Conservation (phyloP, 306 rosid species). For the Quercus mongolica region DNA sequence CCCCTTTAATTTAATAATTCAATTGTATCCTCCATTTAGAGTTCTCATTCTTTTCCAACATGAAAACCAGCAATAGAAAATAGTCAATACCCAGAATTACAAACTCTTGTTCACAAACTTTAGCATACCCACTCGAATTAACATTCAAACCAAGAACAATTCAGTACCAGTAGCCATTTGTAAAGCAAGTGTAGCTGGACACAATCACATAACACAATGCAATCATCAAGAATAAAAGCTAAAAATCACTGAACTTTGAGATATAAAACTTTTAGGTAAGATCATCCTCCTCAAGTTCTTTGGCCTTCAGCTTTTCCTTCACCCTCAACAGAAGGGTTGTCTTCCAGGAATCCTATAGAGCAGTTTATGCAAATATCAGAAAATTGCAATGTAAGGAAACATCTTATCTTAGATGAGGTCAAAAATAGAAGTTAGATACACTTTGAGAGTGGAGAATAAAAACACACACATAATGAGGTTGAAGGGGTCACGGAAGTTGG, state of each 20-base stretch:
- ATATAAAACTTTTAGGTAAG: conserved; percentile 52
- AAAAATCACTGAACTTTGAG: conserved; percentile 10
- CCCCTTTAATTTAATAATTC: background rate
- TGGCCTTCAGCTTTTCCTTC: conserved; percentile 95
- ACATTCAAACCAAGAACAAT: conserved; percentile 35
- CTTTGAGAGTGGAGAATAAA: background rate
- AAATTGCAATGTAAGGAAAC: background rate
- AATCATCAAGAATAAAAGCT: conserved; percentile 37
- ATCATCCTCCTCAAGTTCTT: conserved; percentile 96
- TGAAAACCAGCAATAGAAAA: background rate
- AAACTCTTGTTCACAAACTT: background rate
- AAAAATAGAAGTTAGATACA: background rate
- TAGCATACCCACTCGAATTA: conserved; percentile 12
- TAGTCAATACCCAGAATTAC: background rate
- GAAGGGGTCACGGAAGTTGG: background rate
- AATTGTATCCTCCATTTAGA: background rate
- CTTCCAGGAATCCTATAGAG: conserved; percentile 84
- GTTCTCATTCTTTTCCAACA: background rate
- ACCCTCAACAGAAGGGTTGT: conserved; percentile 93
- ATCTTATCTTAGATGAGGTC: conserved; percentile 10
- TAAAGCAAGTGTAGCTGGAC: conserved; percentile 25
- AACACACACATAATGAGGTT: too few relatives aligned
- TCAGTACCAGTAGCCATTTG: conserved; percentile 14
- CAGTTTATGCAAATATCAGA: conserved; percentile 10
- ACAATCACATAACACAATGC: conserved; percentile 23